Percentiles rank a stretch among this genome's conserved stretches.
Evolutionary conservation across 1,284 basidiomycete species (phyloP).

Genomic region (Volvariella volvacea): DNA sequence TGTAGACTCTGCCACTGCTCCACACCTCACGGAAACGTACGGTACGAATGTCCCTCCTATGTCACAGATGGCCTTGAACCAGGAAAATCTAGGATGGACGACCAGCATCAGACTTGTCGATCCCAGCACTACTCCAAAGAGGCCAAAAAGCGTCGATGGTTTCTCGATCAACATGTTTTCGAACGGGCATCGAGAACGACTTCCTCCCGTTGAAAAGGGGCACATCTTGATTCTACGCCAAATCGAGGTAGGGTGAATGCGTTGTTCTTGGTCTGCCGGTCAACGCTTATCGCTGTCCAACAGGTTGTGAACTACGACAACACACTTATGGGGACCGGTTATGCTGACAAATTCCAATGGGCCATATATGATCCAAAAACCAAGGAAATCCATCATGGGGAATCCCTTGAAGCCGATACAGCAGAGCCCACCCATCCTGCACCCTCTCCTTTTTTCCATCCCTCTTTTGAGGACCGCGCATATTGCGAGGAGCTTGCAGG

Average conservation of each 20-base stretch:
- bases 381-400: slow-evolving; percentile 23
- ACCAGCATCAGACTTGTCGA: slow-evolving; percentile 34
- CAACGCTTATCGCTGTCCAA: background rate
- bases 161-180: slow-evolving; percentile 48
- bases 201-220: background rate
- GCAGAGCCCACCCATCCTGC: no score
- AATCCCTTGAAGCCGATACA: no score
- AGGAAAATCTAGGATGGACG: slow-evolving; percentile 21
- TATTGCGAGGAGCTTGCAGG: no score
- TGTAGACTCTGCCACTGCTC: background rate
- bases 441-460: no score
- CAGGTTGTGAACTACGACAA: background rate
- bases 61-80: no score
- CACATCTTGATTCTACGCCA: slow-evolving; percentile 29
- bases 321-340: slow-evolving; percentile 30
- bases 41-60: background rate
- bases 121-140: slow-evolving; percentile 21
- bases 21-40: background rate
- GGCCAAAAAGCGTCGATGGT: slow-evolving; percentile 14
- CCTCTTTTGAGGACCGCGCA: no score
- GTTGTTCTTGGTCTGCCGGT: background rate
- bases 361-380: slow-evolving; percentile 25
- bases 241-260: slow-evolving; percentile 25
- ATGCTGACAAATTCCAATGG: slow-evolving; percentile 32
- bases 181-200: slow-evolving; percentile 30